phyloP scores from a whole-genome alignment of 441 rosid genomes.

The Pelargonium fulgidum region DNA sequence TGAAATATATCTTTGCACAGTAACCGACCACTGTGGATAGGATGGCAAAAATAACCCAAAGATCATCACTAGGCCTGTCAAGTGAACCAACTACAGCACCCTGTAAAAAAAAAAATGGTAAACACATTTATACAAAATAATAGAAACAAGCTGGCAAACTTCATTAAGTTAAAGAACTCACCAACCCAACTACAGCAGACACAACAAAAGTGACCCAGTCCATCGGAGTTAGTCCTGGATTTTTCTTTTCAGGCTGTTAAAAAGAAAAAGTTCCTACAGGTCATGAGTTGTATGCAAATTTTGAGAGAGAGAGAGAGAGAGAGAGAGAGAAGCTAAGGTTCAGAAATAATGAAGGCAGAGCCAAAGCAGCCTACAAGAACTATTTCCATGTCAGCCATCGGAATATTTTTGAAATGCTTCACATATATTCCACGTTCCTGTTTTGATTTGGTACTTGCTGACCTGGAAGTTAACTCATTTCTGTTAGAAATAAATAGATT shows the following conservation, averaged over 20 bases:
- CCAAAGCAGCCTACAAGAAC: slow-evolving; percentile 40
- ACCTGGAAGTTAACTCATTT: slow-evolving; percentile 26
- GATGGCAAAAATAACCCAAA: slow-evolving; percentile 46
- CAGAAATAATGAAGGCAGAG: not conserved
- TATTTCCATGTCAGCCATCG: slow-evolving; percentile 64
- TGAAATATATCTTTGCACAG: slow-evolving; percentile 46
- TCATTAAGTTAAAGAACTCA: slow-evolving; percentile 22
- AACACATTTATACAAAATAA: too few species aligned
- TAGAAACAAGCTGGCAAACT: not conserved
- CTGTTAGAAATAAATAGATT: not conserved
- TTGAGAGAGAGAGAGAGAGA: not conserved
- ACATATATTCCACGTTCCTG: slow-evolving; percentile 42
- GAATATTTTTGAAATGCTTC: slow-evolving; percentile 56
- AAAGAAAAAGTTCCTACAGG: slow-evolving; percentile 9
- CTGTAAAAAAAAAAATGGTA: slow-evolving; percentile 19
- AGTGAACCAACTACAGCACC: slow-evolving; percentile 45
- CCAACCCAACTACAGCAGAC: slow-evolving; percentile 57
- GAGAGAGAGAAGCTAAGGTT: too few species aligned
- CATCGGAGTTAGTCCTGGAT: slow-evolving; percentile 58
- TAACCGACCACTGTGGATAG: slow-evolving; percentile 43
- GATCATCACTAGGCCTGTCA: slow-evolving; percentile 33
- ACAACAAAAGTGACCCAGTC: slow-evolving; percentile 64
- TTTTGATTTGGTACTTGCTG: slow-evolving; percentile 29
- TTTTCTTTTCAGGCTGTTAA: slow-evolving; percentile 55
- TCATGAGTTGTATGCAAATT: not conserved